Evolutionary conservation across 2,329 filamentous ascomycete genomes (phyloP), one percentile per base, ranked within the genome.

Genomic region (Hypoxylon sp.): DNA sequence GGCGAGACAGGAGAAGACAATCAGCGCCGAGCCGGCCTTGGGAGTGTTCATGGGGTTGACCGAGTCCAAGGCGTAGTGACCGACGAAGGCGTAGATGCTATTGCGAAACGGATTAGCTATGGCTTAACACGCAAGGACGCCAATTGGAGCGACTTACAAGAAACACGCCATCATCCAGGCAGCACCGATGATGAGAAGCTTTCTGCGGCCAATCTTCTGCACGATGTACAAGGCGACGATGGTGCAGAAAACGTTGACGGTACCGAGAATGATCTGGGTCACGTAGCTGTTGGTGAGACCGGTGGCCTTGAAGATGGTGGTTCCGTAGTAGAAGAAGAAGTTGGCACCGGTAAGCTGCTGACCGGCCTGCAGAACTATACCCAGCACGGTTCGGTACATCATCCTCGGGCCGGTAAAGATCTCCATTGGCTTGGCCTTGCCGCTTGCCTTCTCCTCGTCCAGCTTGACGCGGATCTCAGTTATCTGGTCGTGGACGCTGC

Each of bases 261-360:
- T 84, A 8, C 82, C 82, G 17, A 89, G 80, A 58, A 90, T 88
- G 66, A 90, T 86, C 67, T 88, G 85, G 0, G 86, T 90, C 48
- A 86, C 76, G 66, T 88, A 90, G 47, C 82, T 83, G 75, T 91
- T 84, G 59, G 68, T 73, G 23, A 91, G 80, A 64, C 88, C 88
- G 1, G 86, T 86, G 1, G 86, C 81, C 11, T 79, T 70, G 73
- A 91, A 91, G 64, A 90, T 85, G 3, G 84, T 88, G 35, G 83
- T 85, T 20, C 82, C 83, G 67, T 87, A 89, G 72, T 85, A 85
- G 72, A 88, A 88, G 77, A 86, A 88, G 74, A 85, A 88, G 74
- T 88, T 88, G 56, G 83, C 85, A 26, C 88, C 88, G 0, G 86
- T 89, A 2, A 90, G 77, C 69, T 90, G 88, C 72, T 90, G 87